Evolutionary conservation across 2,329 filamentous ascomycete genomes (phyloP).

Genomic region (Aureobasidium sp.): DNA sequence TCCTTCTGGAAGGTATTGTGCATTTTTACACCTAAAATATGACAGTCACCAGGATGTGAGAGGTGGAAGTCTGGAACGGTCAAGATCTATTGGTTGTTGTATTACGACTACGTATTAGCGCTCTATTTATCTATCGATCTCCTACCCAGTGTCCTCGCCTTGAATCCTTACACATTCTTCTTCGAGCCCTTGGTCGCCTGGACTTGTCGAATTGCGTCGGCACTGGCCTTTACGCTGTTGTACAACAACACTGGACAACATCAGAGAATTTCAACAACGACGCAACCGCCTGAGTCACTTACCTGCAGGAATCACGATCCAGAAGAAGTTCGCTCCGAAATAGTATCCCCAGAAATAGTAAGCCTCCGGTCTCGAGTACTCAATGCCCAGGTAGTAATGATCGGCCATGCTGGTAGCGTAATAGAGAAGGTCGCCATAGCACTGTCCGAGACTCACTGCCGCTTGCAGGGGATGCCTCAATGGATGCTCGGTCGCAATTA

Average conservation of each 20-base stretch:
- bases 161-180: constrained; percentile 7
- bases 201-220: constrained; percentile 31
- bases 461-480: constrained; percentile 54
- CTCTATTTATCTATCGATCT: not conserved
- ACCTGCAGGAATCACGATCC: constrained; percentile 56
- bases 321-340: constrained; percentile 59
- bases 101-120: not conserved
- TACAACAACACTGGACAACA: constrained; percentile 29
- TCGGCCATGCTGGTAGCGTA: constrained; percentile 59
- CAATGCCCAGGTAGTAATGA: constrained; percentile 46
- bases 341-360: constrained; percentile 63
- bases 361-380: constrained; percentile 55
- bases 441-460: constrained; percentile 55
- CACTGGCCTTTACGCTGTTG: constrained; percentile 31
- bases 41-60: not conserved
- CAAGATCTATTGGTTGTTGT: not conserved
- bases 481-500: constrained; percentile 49
- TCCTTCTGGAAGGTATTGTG: not conserved
- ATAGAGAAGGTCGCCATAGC: constrained; percentile 59
- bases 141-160: not conserved
- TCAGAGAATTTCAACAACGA: not conserved
- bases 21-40: not conserved
- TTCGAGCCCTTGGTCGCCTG: constrained; percentile 24
- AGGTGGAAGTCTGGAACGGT: not conserved
- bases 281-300: constrained; percentile 26